Conservation (phyloP, 2,329 filamentous ascomycete species). For the Ampelomyces quisqualis region DNA sequence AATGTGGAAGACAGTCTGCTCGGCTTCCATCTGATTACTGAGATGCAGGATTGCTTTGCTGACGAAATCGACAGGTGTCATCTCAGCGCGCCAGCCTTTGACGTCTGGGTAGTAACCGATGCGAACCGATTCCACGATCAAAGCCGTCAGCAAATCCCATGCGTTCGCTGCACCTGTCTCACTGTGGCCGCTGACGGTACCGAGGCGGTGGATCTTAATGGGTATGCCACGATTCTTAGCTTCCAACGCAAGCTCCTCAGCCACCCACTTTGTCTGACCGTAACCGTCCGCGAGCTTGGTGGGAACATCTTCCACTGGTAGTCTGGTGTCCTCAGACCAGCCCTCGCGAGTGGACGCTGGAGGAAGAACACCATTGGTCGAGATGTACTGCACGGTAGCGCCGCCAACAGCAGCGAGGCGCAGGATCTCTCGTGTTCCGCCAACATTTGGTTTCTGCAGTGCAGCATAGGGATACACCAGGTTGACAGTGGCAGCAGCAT, state of each 20-base stretch:
- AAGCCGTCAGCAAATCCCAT: conserved; percentile 73
- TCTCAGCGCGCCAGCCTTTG: conserved; percentile 74
- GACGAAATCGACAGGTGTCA: conserved; percentile 82
- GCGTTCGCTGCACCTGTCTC: conserved; percentile 72
- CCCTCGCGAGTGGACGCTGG: conserved; percentile 61
- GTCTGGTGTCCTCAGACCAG: conserved; percentile 69
- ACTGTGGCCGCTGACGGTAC: conserved; percentile 78
- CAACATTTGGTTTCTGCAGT: conserved; percentile 71
- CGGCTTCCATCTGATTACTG: conserved; percentile 61
- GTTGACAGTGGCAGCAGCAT: conserved; percentile 71
- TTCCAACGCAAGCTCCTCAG: conserved; percentile 71
- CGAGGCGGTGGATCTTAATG: conserved; percentile 69
- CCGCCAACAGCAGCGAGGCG: conserved; percentile 67
- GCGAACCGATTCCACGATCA: conserved; percentile 75
- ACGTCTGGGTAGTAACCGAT: conserved; percentile 70
- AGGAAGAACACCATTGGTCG: conserved; percentile 77
- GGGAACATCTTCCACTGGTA: conserved; percentile 68
- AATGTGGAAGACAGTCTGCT: conserved; percentile 70
- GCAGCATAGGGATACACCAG: conserved; percentile 80
- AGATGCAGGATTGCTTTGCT: conserved; percentile 72
- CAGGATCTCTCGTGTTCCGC: conserved; percentile 74
- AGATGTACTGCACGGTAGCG: conserved; percentile 75
- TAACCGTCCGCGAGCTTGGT: conserved; percentile 71
- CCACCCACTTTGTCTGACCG: conserved; percentile 79
- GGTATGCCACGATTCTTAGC: conserved; percentile 68